Conservation (phyloP, 345 rosid species). For the Brassica incana region DNA sequence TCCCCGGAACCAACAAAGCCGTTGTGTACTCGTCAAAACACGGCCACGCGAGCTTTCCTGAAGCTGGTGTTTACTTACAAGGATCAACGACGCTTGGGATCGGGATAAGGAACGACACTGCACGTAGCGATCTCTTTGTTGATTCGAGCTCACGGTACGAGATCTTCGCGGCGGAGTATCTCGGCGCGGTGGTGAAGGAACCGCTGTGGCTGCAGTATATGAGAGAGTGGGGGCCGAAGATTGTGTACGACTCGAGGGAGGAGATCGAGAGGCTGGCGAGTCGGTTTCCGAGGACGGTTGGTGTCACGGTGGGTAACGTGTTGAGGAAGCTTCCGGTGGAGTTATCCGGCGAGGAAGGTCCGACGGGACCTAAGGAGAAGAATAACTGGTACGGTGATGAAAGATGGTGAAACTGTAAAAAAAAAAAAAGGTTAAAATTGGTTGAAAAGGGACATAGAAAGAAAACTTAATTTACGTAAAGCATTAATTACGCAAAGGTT, state of each 20-base stretch:
- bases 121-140: conserved; percentile 44
- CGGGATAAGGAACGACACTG: conserved; percentile 79
- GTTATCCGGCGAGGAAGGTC: conserved; percentile 78
- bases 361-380: conserved; percentile 96
- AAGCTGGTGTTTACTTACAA: conserved; percentile 65
- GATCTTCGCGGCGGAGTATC: conserved; percentile 71
- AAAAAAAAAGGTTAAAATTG: neutral
- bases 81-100: conserved; percentile 63
- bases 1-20: conserved; percentile 56
- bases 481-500: conserved; percentile 2
- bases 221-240: conserved; percentile 85
- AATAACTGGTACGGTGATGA: conserved; percentile 87
- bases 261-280: conserved; percentile 55
- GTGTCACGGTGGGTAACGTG: conserved; percentile 39
- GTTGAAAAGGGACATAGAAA: neutral
- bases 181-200: conserved; percentile 50
- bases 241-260: conserved; percentile 59
- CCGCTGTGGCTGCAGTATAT: conserved; percentile 81
- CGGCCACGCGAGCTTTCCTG: conserved; percentile 86
- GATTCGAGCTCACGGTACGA: conserved; percentile 72
- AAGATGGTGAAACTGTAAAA: conserved; percentile 50
- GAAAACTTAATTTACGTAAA: conserved; percentile 7
- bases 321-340: conserved; percentile 60
- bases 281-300: conserved; percentile 49
- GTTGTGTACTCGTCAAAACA: conserved; percentile 63